These are phyloP conservation scores for Paecilomyces fulvus DNA, from an alignment of 2,329 filamentous ascomycete genomes.

Conservation along the genomic window DNA sequence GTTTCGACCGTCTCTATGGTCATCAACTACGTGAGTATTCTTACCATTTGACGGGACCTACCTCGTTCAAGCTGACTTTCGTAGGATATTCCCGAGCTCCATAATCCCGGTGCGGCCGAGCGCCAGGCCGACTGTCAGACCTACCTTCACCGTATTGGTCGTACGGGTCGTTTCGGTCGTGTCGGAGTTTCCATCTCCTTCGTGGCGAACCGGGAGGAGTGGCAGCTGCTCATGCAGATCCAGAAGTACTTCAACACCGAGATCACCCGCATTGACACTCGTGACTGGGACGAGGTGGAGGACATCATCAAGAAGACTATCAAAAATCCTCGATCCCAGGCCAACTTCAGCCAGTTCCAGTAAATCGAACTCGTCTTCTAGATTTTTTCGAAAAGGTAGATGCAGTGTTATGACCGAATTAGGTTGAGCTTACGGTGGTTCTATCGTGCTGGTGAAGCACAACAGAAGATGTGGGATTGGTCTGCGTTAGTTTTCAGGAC, in stretches of 20 bases:
- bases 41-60: neutral
- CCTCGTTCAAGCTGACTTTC: neutral
- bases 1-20: slow-evolving; percentile 91
- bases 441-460: neutral
- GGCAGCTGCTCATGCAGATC: slow-evolving; percentile 69
- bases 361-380: neutral
- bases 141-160: slow-evolving; percentile 94
- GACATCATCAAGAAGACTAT: slow-evolving; percentile 71
- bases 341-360: slow-evolving; percentile 21
- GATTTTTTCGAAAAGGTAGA: neutral
- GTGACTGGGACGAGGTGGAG: slow-evolving; percentile 89
- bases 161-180: slow-evolving; percentile 92
- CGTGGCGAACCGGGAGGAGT: slow-evolving; percentile 78
- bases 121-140: slow-evolving; percentile 80
- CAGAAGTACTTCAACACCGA: slow-evolving; percentile 71
- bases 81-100: slow-evolving; percentile 59
- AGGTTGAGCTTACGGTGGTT: neutral
- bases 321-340: slow-evolving; percentile 45
- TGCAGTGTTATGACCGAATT: neutral
- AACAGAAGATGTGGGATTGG: neutral
- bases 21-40: slow-evolving; percentile 69
- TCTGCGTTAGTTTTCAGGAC: neutral
- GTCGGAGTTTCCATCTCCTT: slow-evolving; percentile 95
- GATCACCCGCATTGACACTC: slow-evolving; percentile 69
- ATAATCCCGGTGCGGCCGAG: slow-evolving; percentile 48